Evolutionary conservation across 2,329 filamentous ascomycete genomes (phyloP).

Genomic region (Elsinoe perseae): DNA sequence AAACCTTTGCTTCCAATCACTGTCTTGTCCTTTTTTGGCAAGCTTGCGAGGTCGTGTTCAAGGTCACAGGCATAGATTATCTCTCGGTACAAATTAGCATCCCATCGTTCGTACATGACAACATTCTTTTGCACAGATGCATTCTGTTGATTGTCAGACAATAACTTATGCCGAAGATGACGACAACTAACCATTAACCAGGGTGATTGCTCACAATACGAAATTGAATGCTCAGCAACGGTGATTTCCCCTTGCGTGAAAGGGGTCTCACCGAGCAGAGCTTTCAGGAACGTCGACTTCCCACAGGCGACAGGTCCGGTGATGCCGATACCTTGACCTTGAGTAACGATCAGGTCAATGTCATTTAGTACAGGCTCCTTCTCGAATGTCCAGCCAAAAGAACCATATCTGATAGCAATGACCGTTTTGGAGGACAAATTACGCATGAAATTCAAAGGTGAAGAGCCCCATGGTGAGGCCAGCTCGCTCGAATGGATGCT

Average conservation of each 20-base stretch:
- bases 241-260: slow-evolving; percentile 24
- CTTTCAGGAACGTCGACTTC: slow-evolving; percentile 44
- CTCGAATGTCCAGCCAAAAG: slow-evolving; percentile 42
- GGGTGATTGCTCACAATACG: slow-evolving; percentile 31
- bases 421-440: slow-evolving; percentile 22
- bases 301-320: slow-evolving; percentile 47
- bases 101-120: slow-evolving; percentile 27
- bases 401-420: slow-evolving; percentile 37
- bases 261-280: slow-evolving; percentile 37
- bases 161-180: background rate
- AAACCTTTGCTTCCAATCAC: slow-evolving; percentile 44
- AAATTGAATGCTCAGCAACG: slow-evolving; percentile 26
- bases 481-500: background rate
- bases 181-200: slow-evolving; percentile 22
- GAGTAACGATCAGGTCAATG: slow-evolving; percentile 36
- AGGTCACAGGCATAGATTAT: slow-evolving; percentile 29
- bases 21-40: slow-evolving; percentile 37
- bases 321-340: slow-evolving; percentile 40
- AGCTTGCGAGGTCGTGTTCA: slow-evolving; percentile 32
- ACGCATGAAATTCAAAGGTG: slow-evolving; percentile 16
- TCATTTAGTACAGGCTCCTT: slow-evolving; percentile 35
- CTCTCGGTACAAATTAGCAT: slow-evolving; percentile 30
- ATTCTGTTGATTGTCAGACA: slow-evolving; percentile 23
- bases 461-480: slow-evolving; percentile 18
- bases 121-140: slow-evolving; percentile 31